Evolutionary conservation across 2,329 filamentous ascomycete genomes (phyloP).

Genomic region (Calycina herbarum): DNA sequence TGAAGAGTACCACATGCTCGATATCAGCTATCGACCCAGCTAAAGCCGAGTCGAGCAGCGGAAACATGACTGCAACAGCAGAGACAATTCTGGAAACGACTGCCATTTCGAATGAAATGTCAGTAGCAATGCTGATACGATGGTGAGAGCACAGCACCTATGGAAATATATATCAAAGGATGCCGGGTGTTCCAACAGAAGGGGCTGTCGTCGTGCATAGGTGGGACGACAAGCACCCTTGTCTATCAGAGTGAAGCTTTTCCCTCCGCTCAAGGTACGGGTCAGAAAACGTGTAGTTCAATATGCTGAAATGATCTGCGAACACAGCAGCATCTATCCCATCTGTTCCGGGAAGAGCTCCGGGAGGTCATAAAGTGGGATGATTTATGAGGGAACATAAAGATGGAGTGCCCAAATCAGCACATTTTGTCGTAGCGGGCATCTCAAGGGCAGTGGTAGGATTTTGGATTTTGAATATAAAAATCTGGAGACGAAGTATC

Average conservation of each 20-base stretch:
- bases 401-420: no score
- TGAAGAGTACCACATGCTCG: constrained; percentile 58
- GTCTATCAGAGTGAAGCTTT: not conserved
- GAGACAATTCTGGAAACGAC: constrained; percentile 15
- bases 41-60: constrained; percentile 20
- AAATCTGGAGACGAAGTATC: not conserved
- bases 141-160: not conserved
- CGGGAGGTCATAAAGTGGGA: no score
- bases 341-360: no score
- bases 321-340: no score
- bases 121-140: not conserved
- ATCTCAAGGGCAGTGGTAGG: no score
- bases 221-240: not conserved
- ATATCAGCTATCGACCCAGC: constrained; percentile 49
- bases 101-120: constrained; percentile 19
- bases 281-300: not conserved
- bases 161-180: not conserved
- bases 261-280: not conserved
- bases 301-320: no score
- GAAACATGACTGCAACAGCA: constrained; percentile 24
- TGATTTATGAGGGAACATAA: no score
- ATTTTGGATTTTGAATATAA: no score
- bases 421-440: no score
- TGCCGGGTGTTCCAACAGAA: not conserved
- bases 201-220: not conserved